Base-by-base conservation (phyloP, 2,329 filamentous ascomycete species). In the Huntiella bhutanensis region DNA sequence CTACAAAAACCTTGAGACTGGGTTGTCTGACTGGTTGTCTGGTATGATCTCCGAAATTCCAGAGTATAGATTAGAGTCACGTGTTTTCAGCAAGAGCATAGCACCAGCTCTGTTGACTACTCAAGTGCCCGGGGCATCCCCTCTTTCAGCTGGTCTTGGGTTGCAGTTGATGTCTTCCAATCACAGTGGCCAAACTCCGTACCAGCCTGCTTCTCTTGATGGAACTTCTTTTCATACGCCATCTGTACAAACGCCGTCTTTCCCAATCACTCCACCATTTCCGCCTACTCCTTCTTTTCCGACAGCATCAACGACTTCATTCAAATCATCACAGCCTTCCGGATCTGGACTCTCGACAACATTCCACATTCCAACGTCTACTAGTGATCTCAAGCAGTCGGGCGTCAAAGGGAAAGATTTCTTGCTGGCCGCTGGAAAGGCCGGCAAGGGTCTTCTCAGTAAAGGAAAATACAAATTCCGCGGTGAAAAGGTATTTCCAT, bases 381-480 rank as follows among this genome's bases (percentile, higher is more conserved):
- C 63, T 42, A 64, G 64, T 55, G 60, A 64, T 33, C 69, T 74
- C 53, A 68, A 67, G 37, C 65, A 69, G 49, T 73, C 73, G 42
- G 63, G 71, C 51, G 67, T 78, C 35, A 88, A 87, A 66, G 79
- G 87, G 59, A 95, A 94, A 64, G 86, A 92, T 55, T 66, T 95
- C 22, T 70, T 95, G 58, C 82, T 91, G 53, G 80, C 80, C 16
- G 87, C 87, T 46, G 85, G 84, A 45, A 86, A 84, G 58, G 84
- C 85, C 49, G 86, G 87, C 42, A 94, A 94, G 66, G 88, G 87
- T 45, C 63, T 95, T 52, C 79, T 95, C 60, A 85, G 82, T 53
- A 93, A 93, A 65, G 84, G 87, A 54, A 88, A 82, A 64, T 88
- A 74, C 64, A 88, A 84, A 62, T 77, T 94, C 60, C 68, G 71